phyloP scores from a whole-genome alignment of 2,329 filamentous ascomycete genomes.

The Clonostachys rosea region DNA sequence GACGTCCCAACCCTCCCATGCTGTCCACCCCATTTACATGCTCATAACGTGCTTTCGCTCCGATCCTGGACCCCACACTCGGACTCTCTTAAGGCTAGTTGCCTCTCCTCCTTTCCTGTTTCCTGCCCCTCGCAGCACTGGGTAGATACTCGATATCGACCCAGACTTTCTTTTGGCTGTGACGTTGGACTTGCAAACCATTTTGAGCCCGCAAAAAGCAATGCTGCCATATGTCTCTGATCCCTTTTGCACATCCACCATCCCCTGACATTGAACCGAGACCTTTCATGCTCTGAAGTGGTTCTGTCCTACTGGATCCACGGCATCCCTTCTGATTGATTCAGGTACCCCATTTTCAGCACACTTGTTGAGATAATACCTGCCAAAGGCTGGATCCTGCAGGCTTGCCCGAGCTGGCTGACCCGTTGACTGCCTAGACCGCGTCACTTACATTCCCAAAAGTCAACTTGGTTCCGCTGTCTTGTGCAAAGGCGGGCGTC shows the following conservation, averaged over 20 bases:
- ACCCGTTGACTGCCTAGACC: neutral
- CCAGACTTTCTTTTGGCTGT: conserved; percentile 10
- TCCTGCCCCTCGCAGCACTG: neutral
- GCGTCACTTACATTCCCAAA: too few relatives aligned
- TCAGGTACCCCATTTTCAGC: conserved; percentile 1
- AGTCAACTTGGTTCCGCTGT: neutral
- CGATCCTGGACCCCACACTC: neutral
- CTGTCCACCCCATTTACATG: neutral
- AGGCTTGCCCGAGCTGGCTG: neutral
- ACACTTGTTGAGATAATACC: neutral
- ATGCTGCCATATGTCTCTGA: conserved; percentile 19
- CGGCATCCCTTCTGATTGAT: conserved; percentile 2
- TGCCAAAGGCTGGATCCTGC: too few relatives aligned
- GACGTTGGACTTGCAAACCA: conserved; percentile 22
- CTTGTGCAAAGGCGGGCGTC: neutral
- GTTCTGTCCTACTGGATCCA: neutral
- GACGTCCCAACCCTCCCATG: neutral
- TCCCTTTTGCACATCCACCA: conserved; percentile 10
- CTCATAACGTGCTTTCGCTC: neutral
- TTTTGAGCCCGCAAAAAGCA: conserved; percentile 23
- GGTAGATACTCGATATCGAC: conserved; percentile 4
- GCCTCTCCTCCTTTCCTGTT: neutral
- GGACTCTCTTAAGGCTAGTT: neutral
- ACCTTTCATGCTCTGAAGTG: conserved; percentile 13
- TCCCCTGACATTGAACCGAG: conserved; percentile 16